A percentile compares a stretch with the other conserved stretches of the same genome.
Conservation (phyloP, 1,284 basidiomycete species). For the Schizophyllum amplum region DNA sequence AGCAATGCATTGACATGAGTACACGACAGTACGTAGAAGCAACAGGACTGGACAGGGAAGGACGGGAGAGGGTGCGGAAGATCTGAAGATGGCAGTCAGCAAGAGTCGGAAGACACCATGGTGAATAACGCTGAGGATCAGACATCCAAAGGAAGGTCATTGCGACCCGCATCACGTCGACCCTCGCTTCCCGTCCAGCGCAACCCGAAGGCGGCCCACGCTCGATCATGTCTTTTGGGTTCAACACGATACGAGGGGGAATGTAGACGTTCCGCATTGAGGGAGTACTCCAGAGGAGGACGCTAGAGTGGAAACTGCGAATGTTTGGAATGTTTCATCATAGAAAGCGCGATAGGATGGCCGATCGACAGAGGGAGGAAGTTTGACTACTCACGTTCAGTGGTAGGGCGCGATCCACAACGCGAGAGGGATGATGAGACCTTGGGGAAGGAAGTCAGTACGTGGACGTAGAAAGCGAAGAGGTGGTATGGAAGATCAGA, state of each 20-base stretch:
- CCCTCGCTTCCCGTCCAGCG: slow-evolving; percentile 60
- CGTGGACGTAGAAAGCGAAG: neutral
- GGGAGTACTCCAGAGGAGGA: slow-evolving; percentile 61
- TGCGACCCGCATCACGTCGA: slow-evolving; percentile 47
- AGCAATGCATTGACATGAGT: too few relatives aligned
- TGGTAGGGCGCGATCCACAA: slow-evolving; percentile 25
- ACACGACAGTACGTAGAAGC: too few relatives aligned
- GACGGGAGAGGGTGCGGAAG: too few relatives aligned
- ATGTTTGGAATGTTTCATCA: slow-evolving; percentile 62
- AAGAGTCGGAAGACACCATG: slow-evolving; percentile 1
- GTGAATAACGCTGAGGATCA: slow-evolving; percentile 39
- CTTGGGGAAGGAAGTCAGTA: slow-evolving; percentile 2
- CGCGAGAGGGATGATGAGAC: neutral
- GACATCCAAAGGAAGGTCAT: slow-evolving; percentile 72
- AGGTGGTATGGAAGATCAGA: slow-evolving; percentile 38
- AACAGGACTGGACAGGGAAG: too few relatives aligned
- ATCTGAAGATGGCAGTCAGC: too few relatives aligned
- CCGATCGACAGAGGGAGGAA: neutral
- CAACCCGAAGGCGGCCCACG: slow-evolving; percentile 55
- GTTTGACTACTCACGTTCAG: neutral
- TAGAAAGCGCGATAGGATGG: slow-evolving; percentile 19
- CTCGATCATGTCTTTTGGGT: slow-evolving; percentile 52
- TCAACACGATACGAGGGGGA: slow-evolving; percentile 42
- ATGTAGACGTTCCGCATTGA: slow-evolving; percentile 55
- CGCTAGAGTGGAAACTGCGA: slow-evolving; percentile 75